Conservation (phyloP, 441 rosid genomes). For the Adansonia rubrostipa region DNA sequence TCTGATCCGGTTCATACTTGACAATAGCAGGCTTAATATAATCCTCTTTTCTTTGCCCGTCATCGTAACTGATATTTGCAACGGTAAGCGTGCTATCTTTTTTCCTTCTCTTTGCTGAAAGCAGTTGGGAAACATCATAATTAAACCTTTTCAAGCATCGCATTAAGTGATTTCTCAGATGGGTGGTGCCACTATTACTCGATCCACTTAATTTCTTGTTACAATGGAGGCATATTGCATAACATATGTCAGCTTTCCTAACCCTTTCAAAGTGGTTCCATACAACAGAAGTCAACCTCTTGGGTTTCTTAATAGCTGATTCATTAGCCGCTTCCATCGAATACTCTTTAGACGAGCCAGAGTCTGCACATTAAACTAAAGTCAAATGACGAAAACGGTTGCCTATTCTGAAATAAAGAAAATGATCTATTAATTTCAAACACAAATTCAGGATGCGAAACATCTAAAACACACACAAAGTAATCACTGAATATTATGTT, state of each 20-base stretch:
- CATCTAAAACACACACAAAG: not conserved
- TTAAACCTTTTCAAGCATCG: constrained; percentile 14
- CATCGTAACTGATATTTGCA: constrained; percentile 62
- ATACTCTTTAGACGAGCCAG: not conserved
- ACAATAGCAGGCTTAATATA: constrained; percentile 55
- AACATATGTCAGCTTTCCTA: constrained; percentile 83
- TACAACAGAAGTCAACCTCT: constrained; percentile 63
- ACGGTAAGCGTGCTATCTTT: constrained; percentile 28
- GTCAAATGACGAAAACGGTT: not conserved
- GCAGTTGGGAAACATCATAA: constrained; percentile 5
- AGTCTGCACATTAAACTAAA: not conserved
- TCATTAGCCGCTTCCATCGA: not conserved
- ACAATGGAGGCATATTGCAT: constrained; percentile 90
- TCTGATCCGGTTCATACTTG: constrained; percentile 73
- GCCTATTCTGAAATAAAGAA: not conserved
- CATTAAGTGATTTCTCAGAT: constrained; percentile 9
- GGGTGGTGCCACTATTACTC: constrained; percentile 37
- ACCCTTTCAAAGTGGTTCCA: constrained; percentile 98
- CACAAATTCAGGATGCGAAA: not conserved
- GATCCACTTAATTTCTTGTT: constrained; percentile 96
- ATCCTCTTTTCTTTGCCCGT: constrained; percentile 71
- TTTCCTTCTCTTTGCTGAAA: not conserved
- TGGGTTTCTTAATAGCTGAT: not conserved
- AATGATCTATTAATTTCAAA: not conserved
- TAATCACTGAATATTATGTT: too few relatives aligned